Evolutionary conservation across 2,329 filamentous ascomycete genomes (phyloP), one percentile per base, ranked within the genome.

Genomic region (Colletotrichum incanum): DNA sequence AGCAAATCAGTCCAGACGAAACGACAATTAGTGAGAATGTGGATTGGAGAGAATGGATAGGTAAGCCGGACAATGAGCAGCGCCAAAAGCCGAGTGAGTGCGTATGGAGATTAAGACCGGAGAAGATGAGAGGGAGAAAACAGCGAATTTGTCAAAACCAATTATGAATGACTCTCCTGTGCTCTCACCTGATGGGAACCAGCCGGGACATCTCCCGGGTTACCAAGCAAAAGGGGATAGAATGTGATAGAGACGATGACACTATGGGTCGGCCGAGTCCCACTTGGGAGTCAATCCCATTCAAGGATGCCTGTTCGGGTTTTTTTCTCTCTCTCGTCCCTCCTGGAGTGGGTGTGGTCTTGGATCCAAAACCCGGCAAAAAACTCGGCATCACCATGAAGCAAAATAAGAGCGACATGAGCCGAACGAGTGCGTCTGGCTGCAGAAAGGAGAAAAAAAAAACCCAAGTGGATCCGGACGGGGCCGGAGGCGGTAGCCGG

Each of bases 401-500:
- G 66, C 26, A 65, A 54, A 23, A 71, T 39, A 56, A 52, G 43
- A 55, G 52, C 60, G 66, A 69, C 50, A 50, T 52, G 52, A 65
- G 59, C 66, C 66, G 60, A 72, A 41, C 37, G 31, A 18, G 39
- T n/a, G 9, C 37, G 61, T 31, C 49, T 37, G 37, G 26, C 37
- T 45, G 62, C 20, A 55, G 49, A 37, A 47, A 62, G 28, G 31
- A 62, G 39, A 9, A 43, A 34, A 34, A 20, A 56, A 26, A 37
- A 12, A 52, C n/a, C n/a, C 23, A 52, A 28, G 55, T 63, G 69
- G 39, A 8, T 26, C 47, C n/a, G 43, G 56, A 52, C 59, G 59
- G 52, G 69, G 58, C 65, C 69, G 69, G 65, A 59, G 59, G 65
- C 64, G 64, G 64, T 60, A 59, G 26, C 59, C 58, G 69, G 69